Evolutionary conservation across 768 basidiomycete genomes (phyloP).

Genomic region (Suillus bovinus): DNA sequence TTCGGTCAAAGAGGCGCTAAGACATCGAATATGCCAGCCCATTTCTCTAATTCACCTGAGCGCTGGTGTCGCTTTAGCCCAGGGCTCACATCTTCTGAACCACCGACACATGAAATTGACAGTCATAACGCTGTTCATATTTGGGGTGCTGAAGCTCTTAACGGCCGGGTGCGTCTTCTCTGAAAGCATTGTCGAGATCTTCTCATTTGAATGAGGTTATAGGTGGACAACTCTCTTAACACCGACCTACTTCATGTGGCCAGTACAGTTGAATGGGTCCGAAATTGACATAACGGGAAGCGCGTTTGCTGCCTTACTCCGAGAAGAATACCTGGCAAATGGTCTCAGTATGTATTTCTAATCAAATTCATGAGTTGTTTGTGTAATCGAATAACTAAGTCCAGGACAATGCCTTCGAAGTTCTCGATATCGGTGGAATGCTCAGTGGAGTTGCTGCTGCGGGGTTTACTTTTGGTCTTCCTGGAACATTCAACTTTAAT

Average conservation of each 20-base stretch:
- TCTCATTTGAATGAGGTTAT: neutral
- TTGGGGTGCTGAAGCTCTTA: constrained; percentile 6
- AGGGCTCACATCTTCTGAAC: constrained; percentile 2
- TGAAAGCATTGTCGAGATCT: neutral
- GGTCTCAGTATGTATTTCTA: neutral
- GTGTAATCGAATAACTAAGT: neutral
- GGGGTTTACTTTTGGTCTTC: constrained; percentile 4
- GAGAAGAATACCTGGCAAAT: neutral
- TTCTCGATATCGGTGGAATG: constrained; percentile 11
- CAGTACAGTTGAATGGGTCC: neutral
- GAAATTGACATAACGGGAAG: constrained; percentile 11
- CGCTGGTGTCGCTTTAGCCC: constrained; percentile 9
- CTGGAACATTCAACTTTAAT: constrained; percentile 19
- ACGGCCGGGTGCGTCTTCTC: constrained; percentile 8
- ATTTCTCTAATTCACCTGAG: constrained; percentile 11
- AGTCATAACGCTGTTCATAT: constrained; percentile 2
- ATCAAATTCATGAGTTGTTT: neutral
- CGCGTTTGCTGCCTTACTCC: constrained; percentile 8
- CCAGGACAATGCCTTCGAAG: constrained; percentile 6
- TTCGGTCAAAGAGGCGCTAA: constrained; percentile 14
- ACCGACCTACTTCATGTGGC: constrained; percentile 2
- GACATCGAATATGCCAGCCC: constrained; percentile 11
- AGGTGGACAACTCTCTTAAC: constrained; percentile 18
- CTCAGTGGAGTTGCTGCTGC: constrained; percentile 15
- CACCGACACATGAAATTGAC: neutral